Percentiles rank a stretch among this genome's conserved stretches.
These are phyloP conservation scores for Aspergillaceae sp. DNA, from an alignment of 2,329 filamentous ascomycete species.

Conservation along the genomic window DNA sequence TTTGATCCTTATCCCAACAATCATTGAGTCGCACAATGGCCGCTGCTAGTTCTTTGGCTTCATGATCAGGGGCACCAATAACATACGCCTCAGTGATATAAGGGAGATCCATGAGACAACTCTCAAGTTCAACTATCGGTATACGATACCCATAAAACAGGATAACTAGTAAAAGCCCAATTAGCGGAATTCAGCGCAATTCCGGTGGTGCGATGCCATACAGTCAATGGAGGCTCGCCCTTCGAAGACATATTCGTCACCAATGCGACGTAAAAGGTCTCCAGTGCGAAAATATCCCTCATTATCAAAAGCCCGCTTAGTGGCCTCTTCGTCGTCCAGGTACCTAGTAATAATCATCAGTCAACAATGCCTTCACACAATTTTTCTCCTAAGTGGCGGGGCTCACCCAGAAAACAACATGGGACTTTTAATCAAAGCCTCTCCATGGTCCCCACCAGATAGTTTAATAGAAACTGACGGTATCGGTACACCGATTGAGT, in stretches of 20 bases:
- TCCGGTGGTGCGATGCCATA: not conserved
- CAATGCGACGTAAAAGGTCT: conserved; percentile 7
- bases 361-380: not conserved
- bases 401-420: conserved; percentile 13
- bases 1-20: not conserved
- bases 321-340: conserved; percentile 4
- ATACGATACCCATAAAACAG: conserved; percentile 11
- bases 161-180: conserved; percentile 4
- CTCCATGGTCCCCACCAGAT: conserved; percentile 4
- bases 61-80: conserved; percentile 5
- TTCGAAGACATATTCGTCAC: conserved; percentile 10
- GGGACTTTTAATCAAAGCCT: conserved; percentile 5
- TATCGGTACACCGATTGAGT: no score
- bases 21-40: conserved; percentile 1
- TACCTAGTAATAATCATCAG: conserved; percentile 1
- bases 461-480: conserved; percentile 1
- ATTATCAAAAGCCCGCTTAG: conserved; percentile 2
- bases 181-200: not conserved
- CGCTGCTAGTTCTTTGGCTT: not conserved
- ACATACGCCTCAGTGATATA: conserved; percentile 11
- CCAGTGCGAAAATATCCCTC: conserved; percentile 15
- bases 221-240: conserved; percentile 12
- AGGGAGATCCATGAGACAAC: conserved; percentile 7
- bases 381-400: no score
- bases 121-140: conserved; percentile 9